A percentile compares a stretch with the other conserved stretches of the same genome.
These are phyloP conservation scores for Colletotrichum lindemuthianum DNA, from an alignment of 2,329 filamentous ascomycete genomes.

Conservation along the genomic window DNA sequence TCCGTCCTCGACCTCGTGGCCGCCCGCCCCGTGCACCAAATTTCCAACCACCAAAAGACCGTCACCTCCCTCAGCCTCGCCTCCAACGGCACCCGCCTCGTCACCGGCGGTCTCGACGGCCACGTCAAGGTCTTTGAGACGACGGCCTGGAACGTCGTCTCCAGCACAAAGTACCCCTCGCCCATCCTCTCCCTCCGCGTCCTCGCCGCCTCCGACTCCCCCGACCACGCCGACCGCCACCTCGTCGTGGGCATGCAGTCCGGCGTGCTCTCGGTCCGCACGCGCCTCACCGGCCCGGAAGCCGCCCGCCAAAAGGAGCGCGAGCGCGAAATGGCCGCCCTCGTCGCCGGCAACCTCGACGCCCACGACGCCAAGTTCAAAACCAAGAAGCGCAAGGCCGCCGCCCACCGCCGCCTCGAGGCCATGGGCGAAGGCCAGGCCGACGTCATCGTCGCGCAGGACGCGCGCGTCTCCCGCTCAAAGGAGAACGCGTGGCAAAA, in stretches of 20 bases:
- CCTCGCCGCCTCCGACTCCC: constrained; percentile 57
- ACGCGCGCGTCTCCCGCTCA: constrained; percentile 65
- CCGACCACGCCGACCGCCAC: constrained; percentile 74
- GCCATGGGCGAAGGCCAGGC: constrained; percentile 80
- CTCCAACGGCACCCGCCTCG: constrained; percentile 80
- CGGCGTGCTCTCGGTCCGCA: constrained; percentile 89
- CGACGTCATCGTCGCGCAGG: constrained; percentile 88
- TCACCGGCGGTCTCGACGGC: constrained; percentile 91
- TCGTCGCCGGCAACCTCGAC: constrained; percentile 81
- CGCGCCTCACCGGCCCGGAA: constrained; percentile 84
- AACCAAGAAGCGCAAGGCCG: constrained; percentile 70
- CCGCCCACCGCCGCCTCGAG: constrained; percentile 70
- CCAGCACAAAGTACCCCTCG: constrained; percentile 90
- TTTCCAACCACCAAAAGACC: constrained; percentile 97
- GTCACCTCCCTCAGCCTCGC: constrained; percentile 88
- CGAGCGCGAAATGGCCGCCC: constrained; percentile 84
- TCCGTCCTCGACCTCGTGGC: constrained; percentile 93
- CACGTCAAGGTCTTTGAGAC: constrained; percentile 98
- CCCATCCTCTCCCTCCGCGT: constrained; percentile 88
- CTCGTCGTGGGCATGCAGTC: constrained; percentile 95
- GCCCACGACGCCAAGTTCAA: constrained; percentile 78
- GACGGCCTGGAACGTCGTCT: constrained; percentile 94
- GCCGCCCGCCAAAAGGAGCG: constrained; percentile 80
- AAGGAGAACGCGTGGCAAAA: constrained; percentile 82
- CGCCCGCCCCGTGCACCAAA: constrained; percentile 84